Conservation (phyloP, 371 early-diverging fungal species). For the Phascolomyces articulosus region DNA sequence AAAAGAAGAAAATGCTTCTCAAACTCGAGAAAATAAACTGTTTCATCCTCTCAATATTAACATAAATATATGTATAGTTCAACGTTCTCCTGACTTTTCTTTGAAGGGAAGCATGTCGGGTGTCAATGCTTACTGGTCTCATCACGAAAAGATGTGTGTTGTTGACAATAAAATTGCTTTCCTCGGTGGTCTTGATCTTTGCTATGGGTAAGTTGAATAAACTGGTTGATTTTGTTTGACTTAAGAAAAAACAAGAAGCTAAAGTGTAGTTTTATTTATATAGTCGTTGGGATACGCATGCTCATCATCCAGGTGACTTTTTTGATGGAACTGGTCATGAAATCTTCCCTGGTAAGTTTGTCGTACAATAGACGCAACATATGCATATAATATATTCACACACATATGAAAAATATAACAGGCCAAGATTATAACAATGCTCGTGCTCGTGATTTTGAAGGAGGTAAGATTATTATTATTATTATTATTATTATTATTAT, state of each 20-base stretch:
- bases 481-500: no score
- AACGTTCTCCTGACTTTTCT: slow-evolving; percentile 74
- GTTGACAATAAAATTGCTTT: slow-evolving; percentile 79
- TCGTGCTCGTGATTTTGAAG: slow-evolving; percentile 83
- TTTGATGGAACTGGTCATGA: slow-evolving; percentile 31
- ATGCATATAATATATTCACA: not conserved
- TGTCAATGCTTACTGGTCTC: slow-evolving; percentile 76
- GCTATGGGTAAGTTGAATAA: slow-evolving; percentile 57
- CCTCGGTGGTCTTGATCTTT: slow-evolving; percentile 82
- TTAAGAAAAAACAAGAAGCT: no score
- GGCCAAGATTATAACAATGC: slow-evolving; percentile 95
- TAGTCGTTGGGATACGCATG: slow-evolving; percentile 81
- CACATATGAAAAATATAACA: not conserved
- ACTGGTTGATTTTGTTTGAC: no score
- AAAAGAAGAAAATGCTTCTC: not conserved
- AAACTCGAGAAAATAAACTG: not conserved
- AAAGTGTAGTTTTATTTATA: no score
- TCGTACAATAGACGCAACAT: not conserved
- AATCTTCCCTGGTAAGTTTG: slow-evolving; percentile 36
- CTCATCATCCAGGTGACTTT: slow-evolving; percentile 57
- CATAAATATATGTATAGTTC: slow-evolving; percentile 35
- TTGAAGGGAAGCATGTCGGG: slow-evolving; percentile 29
- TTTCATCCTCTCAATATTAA: not conserved
- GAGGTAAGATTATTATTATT: slow-evolving; percentile 43
- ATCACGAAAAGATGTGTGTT: slow-evolving; percentile 82